phyloP scores from a whole-genome alignment of 768 basidiomycete species.

The Naganishia kalamii region DNA sequence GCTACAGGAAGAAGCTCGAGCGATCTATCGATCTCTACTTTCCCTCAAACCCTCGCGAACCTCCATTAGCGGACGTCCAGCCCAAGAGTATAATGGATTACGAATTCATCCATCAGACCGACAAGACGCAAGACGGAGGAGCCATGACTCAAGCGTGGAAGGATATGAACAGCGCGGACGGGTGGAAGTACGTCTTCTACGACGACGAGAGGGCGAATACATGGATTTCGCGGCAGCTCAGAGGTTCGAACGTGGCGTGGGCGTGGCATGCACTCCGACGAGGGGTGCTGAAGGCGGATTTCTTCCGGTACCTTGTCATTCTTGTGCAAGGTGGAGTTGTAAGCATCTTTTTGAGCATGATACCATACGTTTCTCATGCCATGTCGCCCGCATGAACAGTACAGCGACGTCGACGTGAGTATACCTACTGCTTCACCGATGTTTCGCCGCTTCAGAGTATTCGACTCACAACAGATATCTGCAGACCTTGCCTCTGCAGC shows the following conservation, averaged over 20 bases:
- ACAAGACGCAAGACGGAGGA: slow-evolving; percentile 26
- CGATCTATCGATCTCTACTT: slow-evolving; percentile 2
- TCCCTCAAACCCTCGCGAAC: background rate
- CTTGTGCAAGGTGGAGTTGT: slow-evolving; percentile 35
- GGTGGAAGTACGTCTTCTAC: slow-evolving; percentile 33
- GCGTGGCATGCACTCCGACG: slow-evolving; percentile 36
- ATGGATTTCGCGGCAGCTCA: slow-evolving; percentile 28
- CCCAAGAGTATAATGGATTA: slow-evolving; percentile 29
- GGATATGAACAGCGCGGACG: slow-evolving; percentile 29
- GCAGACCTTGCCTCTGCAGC: slow-evolving; percentile 13
- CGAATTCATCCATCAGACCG: slow-evolving; percentile 37
- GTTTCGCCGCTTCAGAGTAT: background rate
- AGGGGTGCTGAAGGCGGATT: slow-evolving; percentile 39
- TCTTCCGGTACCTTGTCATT: slow-evolving; percentile 37
- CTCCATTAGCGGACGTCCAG: background rate
- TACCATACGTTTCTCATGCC: background rate
- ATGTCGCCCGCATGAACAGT: slow-evolving; percentile 1
- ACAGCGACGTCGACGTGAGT: slow-evolving; percentile 43
- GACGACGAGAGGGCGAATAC: slow-evolving; percentile 29
- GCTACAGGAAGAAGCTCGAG: slow-evolving; percentile 3
- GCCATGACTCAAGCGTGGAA: slow-evolving; percentile 29
- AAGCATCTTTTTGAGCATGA: background rate
- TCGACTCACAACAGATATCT: background rate
- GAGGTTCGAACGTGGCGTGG: slow-evolving; percentile 27
- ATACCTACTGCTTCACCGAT: background rate